Evolutionary conservation across 441 rosid species (phyloP), one percentile per base, ranked within the genome.

Genomic region (Omphalea diandra): DNA sequence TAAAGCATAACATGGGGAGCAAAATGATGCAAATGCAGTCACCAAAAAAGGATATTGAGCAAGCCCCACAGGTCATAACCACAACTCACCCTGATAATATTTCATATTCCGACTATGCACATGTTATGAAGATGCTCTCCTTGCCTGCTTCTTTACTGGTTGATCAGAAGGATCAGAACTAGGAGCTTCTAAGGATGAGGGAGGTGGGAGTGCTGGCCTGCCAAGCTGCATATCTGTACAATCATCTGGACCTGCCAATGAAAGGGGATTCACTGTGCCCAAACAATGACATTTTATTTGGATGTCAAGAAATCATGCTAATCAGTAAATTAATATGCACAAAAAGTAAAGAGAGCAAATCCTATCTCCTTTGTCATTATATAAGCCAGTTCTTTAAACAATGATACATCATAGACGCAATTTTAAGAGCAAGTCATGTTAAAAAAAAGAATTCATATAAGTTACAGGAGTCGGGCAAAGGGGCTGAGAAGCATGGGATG

Each of bases 221-320:
- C 86, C 82, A 36, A 83, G 87, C 82, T 74, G 83, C 80, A 80
- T 67, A 26, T 81, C 73, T 63, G 78, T 72, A 63, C 32, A 63
- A 73, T 69, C 84, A 65, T 83, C 85, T 33, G 85, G 83, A 46
- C 81, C 57, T 24, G 77, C 83, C 90, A 84, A 86, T 73, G 87
- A 63, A 53, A 90, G 66, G 29, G 90, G 94, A 53, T 69, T 78
- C 55, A 81, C 90, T 89, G 85, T 72, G 67, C 27, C 61, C 69
- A 54, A 66, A 57, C 59, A 79, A 41, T n/a, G 55, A 31, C 41
- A 53, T 3, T 56, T 65, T 35, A 40, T 61, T 33, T 43, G 32
- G 49, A 35, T 65, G 18, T 5, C 54, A 68, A 29, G 7, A 38
- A 12, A 47, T 32, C 4, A 10, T 31, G 44, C 58, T 14, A 49